Conservation (phyloP, 257 asterid genomes). For the Anisodus acutangulus region DNA sequence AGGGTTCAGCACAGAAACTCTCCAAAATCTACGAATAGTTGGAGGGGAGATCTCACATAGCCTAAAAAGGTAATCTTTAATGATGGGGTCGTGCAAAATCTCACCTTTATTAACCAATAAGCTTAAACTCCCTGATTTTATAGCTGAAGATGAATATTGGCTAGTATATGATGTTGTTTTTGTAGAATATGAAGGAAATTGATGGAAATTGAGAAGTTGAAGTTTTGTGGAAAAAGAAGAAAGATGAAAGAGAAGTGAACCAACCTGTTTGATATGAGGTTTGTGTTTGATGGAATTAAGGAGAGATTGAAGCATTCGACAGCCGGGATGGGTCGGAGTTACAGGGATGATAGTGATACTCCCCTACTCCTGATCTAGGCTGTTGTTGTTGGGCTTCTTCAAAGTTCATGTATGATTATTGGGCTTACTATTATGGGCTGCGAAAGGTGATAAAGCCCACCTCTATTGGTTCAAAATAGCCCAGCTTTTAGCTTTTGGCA, state of each 20-base stretch:
- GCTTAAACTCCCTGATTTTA: slow-evolving; percentile 41
- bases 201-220: slow-evolving; percentile 26
- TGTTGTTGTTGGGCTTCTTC: slow-evolving; percentile 11
- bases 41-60: slow-evolving; percentile 65
- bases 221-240: not conserved
- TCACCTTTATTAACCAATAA: slow-evolving; percentile 45
- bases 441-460: not conserved
- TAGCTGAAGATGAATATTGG: slow-evolving; percentile 41
- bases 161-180: slow-evolving; percentile 33
- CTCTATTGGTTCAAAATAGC: too few relatives aligned
- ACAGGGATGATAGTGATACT: not conserved
- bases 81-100: slow-evolving; percentile 37
- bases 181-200: slow-evolving; percentile 14
- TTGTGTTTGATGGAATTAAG: slow-evolving; percentile 21
- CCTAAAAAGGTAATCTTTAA: slow-evolving; percentile 56
- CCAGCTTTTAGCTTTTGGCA: too few relatives aligned
- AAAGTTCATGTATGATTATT: not conserved
- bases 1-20: slow-evolving; percentile 63
- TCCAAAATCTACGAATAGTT: slow-evolving; percentile 69
- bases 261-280: slow-evolving; percentile 36
- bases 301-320: slow-evolving; percentile 42
- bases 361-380: not conserved
- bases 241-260: slow-evolving; percentile 28
- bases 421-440: not conserved
- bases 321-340: not conserved